Base-by-base conservation (phyloP, 148 eudicot genomes). In the Agrostemma githago region DNA sequence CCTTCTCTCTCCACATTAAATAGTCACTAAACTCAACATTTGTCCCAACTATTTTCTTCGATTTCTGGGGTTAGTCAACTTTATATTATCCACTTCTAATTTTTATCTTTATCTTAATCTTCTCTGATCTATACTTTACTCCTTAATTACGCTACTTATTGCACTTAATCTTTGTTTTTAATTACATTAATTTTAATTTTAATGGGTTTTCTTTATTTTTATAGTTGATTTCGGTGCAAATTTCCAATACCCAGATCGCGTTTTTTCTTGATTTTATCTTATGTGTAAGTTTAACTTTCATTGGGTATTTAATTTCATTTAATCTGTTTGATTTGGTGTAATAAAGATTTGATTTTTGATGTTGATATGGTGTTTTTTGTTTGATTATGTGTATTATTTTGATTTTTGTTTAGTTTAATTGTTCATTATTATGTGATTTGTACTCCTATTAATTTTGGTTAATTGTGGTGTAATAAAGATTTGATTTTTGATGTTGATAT, bases 61-160 rank as follows among this genome's bases (percentile, higher is more conserved):
- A 59, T 8, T 59, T 59, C 62, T 59, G 62, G 62, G 62, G 62
- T 59, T 59, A 59, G 62, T 59, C 62, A 59, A 59, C 62, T 59
- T 59, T 59, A 59, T 58, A 58, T 59, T 59, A 59, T 59, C 62
- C 62, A 59, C 34, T 59, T 59, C 26, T 26, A 26, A 26, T 26
- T 26, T 0, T 26, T 26, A 59, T 59, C 34, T 26, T 26, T 26
- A 26, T 26, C 17, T 56, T 59, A 16, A 59, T 59, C 62, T 59
- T 59, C 16, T 59, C 17, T 59, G 26, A 59, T 59, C 26, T 59
- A 0, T 59, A 59, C 26, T 59, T 59, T 59, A 59, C 62, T 59
- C 26, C 17, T 17, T 59, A 59, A 59, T 59, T 21, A 59, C 62
- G 16, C 4, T 59, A 51, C 17, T 59, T 16, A 59, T 51, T 51